Evolutionary conservation across 2,329 filamentous ascomycete genomes (phyloP), one percentile per base, ranked within the genome.

Genomic region (Acarospora socialis): DNA sequence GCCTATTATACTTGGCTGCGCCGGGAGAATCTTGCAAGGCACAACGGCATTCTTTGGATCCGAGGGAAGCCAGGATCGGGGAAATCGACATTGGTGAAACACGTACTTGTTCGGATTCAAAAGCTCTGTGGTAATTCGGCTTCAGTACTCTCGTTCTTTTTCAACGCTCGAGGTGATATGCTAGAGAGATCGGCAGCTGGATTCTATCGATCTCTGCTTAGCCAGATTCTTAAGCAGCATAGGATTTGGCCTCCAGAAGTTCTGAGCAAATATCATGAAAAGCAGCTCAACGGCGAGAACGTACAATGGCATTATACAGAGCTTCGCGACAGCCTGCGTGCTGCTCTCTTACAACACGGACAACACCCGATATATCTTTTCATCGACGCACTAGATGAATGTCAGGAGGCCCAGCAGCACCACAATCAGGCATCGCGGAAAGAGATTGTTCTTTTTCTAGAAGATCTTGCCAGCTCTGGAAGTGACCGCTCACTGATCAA

Each of bases 341-440:
- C 7, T 7, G 28, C 36, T 5, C 23, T 43, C n/a, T 7, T 29
- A 9, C 15, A 21, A 5, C 30, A 41, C 10, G 16, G 35, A n/a
- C 18, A 30, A 29, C 39, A 42, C 5, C 18, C 16, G 12, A 14
- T 42, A 12, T 33, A 29, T 15, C 29, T 43, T 3, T 39, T 43
- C 24, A 22, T 43, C 7, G 41, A 43, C 20, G 41, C 41, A n/a
- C 20, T 43, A 5, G 38, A 43, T 35, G 41, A 43, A 28, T n/a
- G n/a, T n/a, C n/a, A n/a, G n/a, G n/a, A n/a, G n/a, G n/a, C n/a
- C n/a, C n/a, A n/a, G n/a, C n/a, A n/a, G n/a, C n/a, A n/a, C n/a
- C n/a, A n/a, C n/a, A n/a, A n/a, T n/a, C n/a, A n/a, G n/a, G n/a
- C n/a, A n/a, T n/a, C n/a, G n/a, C n/a, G n/a, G n/a, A n/a, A n/a